phyloP scores from a whole-genome alignment of 1,284 basidiomycete species.

The Naganishia liquefaciens region DNA sequence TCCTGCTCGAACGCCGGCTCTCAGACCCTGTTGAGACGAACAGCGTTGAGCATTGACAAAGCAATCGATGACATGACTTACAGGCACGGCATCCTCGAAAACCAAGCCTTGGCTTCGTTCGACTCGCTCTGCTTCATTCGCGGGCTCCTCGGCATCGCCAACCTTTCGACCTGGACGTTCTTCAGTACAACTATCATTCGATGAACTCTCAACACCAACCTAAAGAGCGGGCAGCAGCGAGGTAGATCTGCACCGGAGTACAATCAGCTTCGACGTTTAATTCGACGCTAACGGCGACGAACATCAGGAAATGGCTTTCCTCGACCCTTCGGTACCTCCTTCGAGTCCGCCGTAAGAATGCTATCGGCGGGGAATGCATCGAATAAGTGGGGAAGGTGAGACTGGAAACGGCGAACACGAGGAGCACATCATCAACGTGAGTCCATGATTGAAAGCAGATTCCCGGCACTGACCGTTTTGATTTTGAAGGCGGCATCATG shows the following conservation, averaged over 20 bases:
- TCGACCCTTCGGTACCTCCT: conserved; percentile 47
- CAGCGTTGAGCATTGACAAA: background rate
- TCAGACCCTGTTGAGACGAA: conserved; percentile 40
- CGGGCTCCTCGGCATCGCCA: conserved; percentile 42
- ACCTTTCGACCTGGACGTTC: conserved; percentile 44
- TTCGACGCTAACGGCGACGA: background rate
- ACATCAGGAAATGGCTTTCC: conserved; percentile 52
- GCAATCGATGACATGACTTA: conserved; percentile 24
- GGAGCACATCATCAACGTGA: background rate
- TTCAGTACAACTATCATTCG: background rate
- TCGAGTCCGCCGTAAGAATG: conserved; percentile 51
- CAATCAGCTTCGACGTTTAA: background rate
- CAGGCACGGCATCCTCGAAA: conserved; percentile 53
- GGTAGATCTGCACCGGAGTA: conserved; percentile 44
- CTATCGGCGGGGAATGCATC: conserved; percentile 45
- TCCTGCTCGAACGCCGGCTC: conserved; percentile 51
- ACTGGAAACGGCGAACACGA: conserved; percentile 32
- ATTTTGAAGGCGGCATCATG: conserved; percentile 41
- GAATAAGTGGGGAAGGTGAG: conserved; percentile 53
- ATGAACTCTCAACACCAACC: conserved; percentile 34
- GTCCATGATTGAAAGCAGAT: background rate
- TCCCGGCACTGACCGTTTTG: conserved; percentile 47
- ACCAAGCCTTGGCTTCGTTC: conserved; percentile 49
- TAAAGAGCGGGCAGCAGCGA: conserved; percentile 51
- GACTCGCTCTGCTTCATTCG: conserved; percentile 41